Percentiles rank a stretch among this genome's conserved stretches.
Evolutionary conservation across 192 early-diverging fungal species (phyloP).

Genomic region (Piromyces sp.): DNA sequence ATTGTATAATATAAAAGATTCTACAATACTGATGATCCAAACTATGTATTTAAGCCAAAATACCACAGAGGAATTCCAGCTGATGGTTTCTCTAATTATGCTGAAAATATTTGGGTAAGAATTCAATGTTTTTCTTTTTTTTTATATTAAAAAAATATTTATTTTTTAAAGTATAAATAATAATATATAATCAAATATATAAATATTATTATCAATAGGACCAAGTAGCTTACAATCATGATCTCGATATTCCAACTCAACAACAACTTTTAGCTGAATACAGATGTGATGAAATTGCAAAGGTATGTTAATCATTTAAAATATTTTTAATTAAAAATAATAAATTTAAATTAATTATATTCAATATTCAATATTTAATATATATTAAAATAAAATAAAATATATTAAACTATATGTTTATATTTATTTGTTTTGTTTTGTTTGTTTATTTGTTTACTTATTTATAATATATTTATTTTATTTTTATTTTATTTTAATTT

Average conservation of each 20-base stretch:
- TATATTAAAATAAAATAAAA: too few species aligned
- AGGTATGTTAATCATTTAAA: conserved; percentile 14
- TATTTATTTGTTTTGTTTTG: too few species aligned
- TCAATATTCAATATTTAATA: too few species aligned
- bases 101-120: conserved; percentile 68
- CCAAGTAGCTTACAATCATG: conserved; percentile 83
- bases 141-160: too few species aligned
- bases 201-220: conserved; percentile 12
- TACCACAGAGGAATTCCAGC: conserved; percentile 88
- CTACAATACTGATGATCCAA: conserved; percentile 36
- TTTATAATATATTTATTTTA: too few species aligned
- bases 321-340: too few species aligned
- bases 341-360: too few species aligned
- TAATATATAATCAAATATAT: background rate
- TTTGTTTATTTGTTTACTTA: too few species aligned
- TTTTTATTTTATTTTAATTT: too few species aligned
- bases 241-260: conserved; percentile 94
- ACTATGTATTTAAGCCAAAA: conserved; percentile 66
- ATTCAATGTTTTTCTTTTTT: too few species aligned
- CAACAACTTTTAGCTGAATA: conserved; percentile 95
- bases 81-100: conserved; percentile 88
- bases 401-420: too few species aligned
- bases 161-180: too few species aligned
- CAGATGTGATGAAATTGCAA: conserved; percentile 92
- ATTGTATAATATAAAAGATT: conserved; percentile 25